Conservation (phyloP, 106 monocot species). For the Gastrodia elata region DNA sequence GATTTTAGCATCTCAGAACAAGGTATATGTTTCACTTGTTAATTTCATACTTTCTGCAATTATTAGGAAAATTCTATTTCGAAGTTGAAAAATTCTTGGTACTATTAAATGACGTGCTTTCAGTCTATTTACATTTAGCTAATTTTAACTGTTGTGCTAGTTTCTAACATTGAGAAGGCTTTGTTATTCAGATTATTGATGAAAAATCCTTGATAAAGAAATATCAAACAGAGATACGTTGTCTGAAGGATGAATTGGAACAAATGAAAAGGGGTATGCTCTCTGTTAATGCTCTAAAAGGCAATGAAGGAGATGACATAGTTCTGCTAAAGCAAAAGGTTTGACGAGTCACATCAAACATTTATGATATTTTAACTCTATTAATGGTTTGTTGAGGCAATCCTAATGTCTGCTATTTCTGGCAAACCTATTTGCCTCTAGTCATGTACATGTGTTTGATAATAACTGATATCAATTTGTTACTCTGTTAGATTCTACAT, state of each 20-base stretch:
- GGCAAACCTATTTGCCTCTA: too few relatives aligned
- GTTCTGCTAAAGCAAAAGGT: conserved; percentile 89
- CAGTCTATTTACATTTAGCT: background rate
- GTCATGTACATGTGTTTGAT: too few relatives aligned
- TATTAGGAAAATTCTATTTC: background rate
- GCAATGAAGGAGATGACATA: conserved; percentile 60
- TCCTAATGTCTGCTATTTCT: too few relatives aligned
- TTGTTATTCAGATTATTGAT: conserved; percentile 68
- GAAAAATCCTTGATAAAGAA: conserved; percentile 92
- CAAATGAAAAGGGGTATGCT: conserved; percentile 65
- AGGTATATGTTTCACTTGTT: conserved; percentile 23
- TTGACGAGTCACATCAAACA: background rate
- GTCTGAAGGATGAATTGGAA: conserved; percentile 79
- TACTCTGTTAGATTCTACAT: too few relatives aligned
- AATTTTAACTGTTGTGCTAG: background rate
- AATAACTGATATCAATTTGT: too few relatives aligned
- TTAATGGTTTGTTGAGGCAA: too few relatives aligned
- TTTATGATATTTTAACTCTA: too few relatives aligned
- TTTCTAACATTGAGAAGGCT: background rate
- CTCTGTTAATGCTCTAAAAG: conserved; percentile 41
- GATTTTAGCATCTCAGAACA: conserved; percentile 93
- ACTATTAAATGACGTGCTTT: background rate
- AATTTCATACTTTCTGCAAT: background rate
- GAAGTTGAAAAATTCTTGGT: background rate
- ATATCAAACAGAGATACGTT: conserved; percentile 80